phyloP scores from a whole-genome alignment of 2,329 filamentous ascomycete genomes.

The Pseudocercospora cruenta region DNA sequence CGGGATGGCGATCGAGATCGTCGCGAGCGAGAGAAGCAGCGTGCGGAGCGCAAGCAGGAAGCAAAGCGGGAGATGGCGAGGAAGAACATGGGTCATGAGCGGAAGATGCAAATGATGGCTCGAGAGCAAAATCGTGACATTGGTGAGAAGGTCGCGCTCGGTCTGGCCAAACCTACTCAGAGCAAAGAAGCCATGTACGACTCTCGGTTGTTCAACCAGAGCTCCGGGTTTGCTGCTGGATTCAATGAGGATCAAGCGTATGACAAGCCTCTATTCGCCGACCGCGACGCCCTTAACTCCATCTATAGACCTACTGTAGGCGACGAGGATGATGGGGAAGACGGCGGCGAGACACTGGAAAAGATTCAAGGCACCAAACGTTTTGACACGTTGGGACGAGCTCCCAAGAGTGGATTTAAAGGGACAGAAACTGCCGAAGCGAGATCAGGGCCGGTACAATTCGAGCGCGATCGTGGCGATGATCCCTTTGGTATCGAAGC shows the following conservation, averaged over 20 bases:
- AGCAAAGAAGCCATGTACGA: conserved; percentile 96
- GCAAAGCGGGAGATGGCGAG: conserved; percentile 89
- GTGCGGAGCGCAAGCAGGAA: conserved; percentile 77
- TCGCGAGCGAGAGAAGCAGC: conserved; percentile 74
- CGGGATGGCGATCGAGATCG: conserved; percentile 59
- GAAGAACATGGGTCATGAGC: conserved; percentile 92
- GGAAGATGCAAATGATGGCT: conserved; percentile 88
- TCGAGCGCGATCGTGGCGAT: conserved; percentile 76
- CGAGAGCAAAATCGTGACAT: conserved; percentile 96
- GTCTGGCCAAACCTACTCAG: conserved; percentile 91
- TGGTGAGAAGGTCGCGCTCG: conserved; percentile 92
- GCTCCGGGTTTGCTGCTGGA: conserved; percentile 80
- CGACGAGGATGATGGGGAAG: conserved; percentile 70
- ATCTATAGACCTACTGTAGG: conserved; percentile 83
- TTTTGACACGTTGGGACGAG: conserved; percentile 86
- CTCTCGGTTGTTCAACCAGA: conserved; percentile 91
- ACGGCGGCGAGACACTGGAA: conserved; percentile 78
- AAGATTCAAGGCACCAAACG: conserved; percentile 83
- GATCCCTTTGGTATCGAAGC: conserved; percentile 95
- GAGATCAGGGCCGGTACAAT: conserved; percentile 90
- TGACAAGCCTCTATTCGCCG: conserved; percentile 95
- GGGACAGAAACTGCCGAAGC: conserved; percentile 81
- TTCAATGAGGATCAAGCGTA: conserved; percentile 98
- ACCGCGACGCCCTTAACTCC: conserved; percentile 89
- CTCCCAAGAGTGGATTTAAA: conserved; percentile 78